phyloP scores from a whole-genome alignment of 441 rosid genomes.

The Iberis amara region DNA sequence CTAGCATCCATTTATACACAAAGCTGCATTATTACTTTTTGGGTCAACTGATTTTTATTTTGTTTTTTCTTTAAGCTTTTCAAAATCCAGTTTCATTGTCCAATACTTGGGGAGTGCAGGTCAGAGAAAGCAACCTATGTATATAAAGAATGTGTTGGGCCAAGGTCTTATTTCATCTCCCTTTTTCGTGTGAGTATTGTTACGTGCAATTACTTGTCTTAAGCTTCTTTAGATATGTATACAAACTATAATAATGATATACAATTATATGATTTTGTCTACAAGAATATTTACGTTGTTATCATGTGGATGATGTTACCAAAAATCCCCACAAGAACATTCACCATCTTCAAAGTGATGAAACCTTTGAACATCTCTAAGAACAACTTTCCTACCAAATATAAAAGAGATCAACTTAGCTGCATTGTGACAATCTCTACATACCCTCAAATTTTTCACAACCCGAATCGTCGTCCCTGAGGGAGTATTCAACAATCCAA shows the following conservation, averaged over 20 bases:
- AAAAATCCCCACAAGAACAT: slow-evolving; percentile 63
- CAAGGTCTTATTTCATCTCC: no score
- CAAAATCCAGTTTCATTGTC: no score
- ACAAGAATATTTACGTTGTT: background rate
- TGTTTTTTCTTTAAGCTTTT: no score
- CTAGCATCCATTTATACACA: no score
- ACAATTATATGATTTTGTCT: background rate
- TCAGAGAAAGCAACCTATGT: no score
- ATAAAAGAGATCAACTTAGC: slow-evolving; percentile 47
- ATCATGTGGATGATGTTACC: slow-evolving; percentile 34
- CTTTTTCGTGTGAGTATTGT: no score
- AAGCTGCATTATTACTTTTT: no score
- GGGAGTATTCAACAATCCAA: slow-evolving; percentile 50
- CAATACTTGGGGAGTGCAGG: no score
- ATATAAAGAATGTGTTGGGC: no score
- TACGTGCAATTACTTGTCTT: no score
- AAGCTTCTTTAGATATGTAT: background rate
- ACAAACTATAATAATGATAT: background rate
- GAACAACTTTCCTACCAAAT: slow-evolving; percentile 47
- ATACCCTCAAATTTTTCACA: slow-evolving; percentile 56
- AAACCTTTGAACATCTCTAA: slow-evolving; percentile 65
- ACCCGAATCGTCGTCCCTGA: slow-evolving; percentile 50
- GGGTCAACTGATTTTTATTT: no score
- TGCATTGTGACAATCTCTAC: slow-evolving; percentile 64
- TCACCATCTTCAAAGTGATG: slow-evolving; percentile 55